A percentile compares a stretch with the other conserved stretches of the same genome.
Evolutionary conservation across 2,329 filamentous ascomycete species (phyloP).

Genomic region (Fusarium circinatum): DNA sequence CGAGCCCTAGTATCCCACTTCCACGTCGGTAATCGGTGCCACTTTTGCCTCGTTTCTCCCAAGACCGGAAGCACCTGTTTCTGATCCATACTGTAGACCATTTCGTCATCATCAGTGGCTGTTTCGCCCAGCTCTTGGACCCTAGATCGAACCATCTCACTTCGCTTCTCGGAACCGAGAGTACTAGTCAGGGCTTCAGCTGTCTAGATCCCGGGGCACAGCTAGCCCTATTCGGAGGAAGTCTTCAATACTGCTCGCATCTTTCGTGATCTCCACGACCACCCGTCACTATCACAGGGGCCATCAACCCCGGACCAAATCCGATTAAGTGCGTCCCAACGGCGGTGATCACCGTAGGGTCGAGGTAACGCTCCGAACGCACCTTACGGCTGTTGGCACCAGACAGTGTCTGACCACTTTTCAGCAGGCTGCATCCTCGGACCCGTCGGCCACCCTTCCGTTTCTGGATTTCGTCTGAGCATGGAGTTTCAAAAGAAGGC

Average conservation of each 20-base stretch:
- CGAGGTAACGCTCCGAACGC: neutral
- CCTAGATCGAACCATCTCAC: slow-evolving; percentile 1
- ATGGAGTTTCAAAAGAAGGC: slow-evolving; percentile 37
- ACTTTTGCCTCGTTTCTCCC: slow-evolving; percentile 11
- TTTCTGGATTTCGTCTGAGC: slow-evolving; percentile 1
- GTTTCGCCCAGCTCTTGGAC: neutral
- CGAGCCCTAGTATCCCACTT: slow-evolving; percentile 7
- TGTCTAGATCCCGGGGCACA: neutral
- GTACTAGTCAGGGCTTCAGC: slow-evolving; percentile 10
- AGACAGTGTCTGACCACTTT: slow-evolving; percentile 14
- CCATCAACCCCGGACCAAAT: neutral
- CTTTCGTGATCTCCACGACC: neutral
- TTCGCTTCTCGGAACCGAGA: slow-evolving; percentile 7
- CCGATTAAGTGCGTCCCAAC: neutral
- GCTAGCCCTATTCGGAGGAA: slow-evolving; percentile 5
- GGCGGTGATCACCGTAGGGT: neutral
- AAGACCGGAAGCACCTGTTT: slow-evolving; percentile 9
- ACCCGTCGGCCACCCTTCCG: neutral
- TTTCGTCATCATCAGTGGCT: slow-evolving; percentile 19
- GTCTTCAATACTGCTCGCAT: neutral
- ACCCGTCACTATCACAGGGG: neutral
- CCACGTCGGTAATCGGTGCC: neutral
- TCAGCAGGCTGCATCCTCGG: slow-evolving; percentile 4
- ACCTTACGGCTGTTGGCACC: neutral
- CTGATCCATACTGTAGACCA: neutral